Evolutionary conservation across 2,329 filamentous ascomycete genomes (phyloP), one percentile per base, ranked within the genome.

Genomic region (Apiospora pterosperma): DNA sequence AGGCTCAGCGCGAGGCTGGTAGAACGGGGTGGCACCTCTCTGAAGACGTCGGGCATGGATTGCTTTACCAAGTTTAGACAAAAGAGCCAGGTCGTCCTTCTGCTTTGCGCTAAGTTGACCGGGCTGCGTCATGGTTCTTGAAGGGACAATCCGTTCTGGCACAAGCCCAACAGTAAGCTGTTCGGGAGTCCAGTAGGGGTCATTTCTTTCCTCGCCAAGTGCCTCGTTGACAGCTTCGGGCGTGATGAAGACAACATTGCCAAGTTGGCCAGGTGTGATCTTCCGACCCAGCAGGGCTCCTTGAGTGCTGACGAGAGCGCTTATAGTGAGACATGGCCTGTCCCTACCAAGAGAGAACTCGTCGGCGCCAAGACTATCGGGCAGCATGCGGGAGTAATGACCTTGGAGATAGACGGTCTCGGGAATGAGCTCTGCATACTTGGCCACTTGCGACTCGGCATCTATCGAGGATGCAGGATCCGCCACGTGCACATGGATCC

Each of bases 401-500:
- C 87, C 87, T 4, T 85, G 80, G 21, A 89, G 79, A 68, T 90
- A 90, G 55, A 84, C 80, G n/a, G 84, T 88, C 69, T 87, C 79
- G 1, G 84, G 81, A 36, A 88, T 81, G 66, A 87, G 80, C 65
- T 88, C 83, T 58, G 92, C 88, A 71, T 87, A 86, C 66, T 84
- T 80, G 38, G 85, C 84, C 8, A 92, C 75, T 10, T 81, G 77
- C 41, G 88, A 86, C 25, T 86, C 80, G 21, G 86, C 85, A 23
- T 79, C 71, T 67, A 96, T 87, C 65, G 86, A 85, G 5, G 92
- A 91, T 2, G 90, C 90, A 10, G 92, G 92, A 71, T 96, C 92
- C 16, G 92, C 92, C 48, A 91, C 85, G 74, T 96, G 92, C 36
- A 93, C 78, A 72, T 93, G 91, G 36, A 95, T 80, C 92, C 92